Conservation (phyloP, 495 filamentous ascomycete species). For the Xylaria venustula region DNA sequence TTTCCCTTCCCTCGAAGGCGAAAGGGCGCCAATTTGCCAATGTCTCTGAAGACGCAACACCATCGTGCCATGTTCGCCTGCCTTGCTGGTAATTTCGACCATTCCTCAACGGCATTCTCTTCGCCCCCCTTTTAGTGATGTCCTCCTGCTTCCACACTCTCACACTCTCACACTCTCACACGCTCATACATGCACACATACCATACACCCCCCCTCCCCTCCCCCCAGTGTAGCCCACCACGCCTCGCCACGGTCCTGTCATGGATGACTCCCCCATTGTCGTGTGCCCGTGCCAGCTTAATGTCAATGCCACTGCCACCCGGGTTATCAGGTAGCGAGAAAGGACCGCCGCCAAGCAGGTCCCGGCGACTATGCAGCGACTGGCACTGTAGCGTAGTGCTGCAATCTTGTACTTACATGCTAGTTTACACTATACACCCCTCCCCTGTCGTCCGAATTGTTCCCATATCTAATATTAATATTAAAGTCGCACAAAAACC, state of each 20-base stretch:
- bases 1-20: conserved; percentile 9
- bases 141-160: too few species aligned
- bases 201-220: conserved; percentile 3
- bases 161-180: too few species aligned
- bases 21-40: conserved; percentile 15
- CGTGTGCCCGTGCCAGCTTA: conserved; percentile 27
- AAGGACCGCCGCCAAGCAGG: conserved; percentile 30
- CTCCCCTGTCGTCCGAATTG: conserved; percentile 24
- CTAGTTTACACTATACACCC: conserved; percentile 26
- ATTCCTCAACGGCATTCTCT: neutral
- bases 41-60: conserved; percentile 13
- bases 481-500: conserved; percentile 56
- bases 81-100: conserved; percentile 2
- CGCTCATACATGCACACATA: too few species aligned
- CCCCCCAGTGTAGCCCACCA: conserved; percentile 3
- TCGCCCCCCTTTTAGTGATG: conserved; percentile 13
- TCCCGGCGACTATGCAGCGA: conserved; percentile 27
- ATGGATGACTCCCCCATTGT: conserved; percentile 11
- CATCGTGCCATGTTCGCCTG: conserved; percentile 14
- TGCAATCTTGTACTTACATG: conserved; percentile 1
- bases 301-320: conserved; percentile 28
- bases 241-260: conserved; percentile 6
- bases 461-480: conserved; percentile 32
- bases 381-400: conserved; percentile 22
- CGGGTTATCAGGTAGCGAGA: conserved; percentile 20